A percentile compares a stretch with the other conserved stretches of the same genome.
Evolutionary conservation across 2,329 filamentous ascomycete genomes (phyloP).

Genomic region (Xylariaceae sp.): DNA sequence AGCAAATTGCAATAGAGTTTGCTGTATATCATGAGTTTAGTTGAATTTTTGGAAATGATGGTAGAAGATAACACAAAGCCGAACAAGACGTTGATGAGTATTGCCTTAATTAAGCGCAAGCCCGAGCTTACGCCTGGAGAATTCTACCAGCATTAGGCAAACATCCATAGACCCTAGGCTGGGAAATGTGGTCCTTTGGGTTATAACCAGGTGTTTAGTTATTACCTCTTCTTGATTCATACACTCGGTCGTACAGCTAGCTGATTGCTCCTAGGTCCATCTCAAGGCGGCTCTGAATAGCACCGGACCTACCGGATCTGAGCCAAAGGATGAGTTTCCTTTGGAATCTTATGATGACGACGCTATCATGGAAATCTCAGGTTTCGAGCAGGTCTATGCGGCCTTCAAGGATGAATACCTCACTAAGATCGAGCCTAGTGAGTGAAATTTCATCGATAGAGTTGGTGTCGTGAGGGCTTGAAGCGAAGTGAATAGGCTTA

Average conservation of each 20-base stretch:
- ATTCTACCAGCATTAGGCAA: slow-evolving; percentile 1
- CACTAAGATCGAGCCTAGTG: too few relatives aligned
- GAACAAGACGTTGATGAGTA: not conserved
- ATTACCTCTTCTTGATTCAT: not conserved
- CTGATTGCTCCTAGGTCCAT: not conserved
- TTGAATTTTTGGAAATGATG: too few relatives aligned
- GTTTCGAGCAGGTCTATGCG: slow-evolving; percentile 34
- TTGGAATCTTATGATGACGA: slow-evolving; percentile 40
- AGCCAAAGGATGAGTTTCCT: slow-evolving; percentile 17
- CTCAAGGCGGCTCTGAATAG: not conserved
- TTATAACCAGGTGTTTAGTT: not conserved
- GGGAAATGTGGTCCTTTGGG: not conserved
- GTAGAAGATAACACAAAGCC: not conserved
- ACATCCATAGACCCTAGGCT: not conserved
- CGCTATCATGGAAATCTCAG: slow-evolving; percentile 40
- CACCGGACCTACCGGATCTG: slow-evolving; percentile 14
- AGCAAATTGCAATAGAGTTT: too few relatives aligned
- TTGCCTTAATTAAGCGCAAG: slow-evolving; percentile 2
- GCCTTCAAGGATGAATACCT: slow-evolving; percentile 41
- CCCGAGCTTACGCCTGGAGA: not conserved
- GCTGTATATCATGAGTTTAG: too few relatives aligned
- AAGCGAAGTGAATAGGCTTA: slow-evolving; percentile 25
- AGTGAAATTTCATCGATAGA: too few relatives aligned
- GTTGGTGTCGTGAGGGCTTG: slow-evolving; percentile 31
- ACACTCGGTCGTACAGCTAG: not conserved